These are phyloP conservation scores for Limnomonas spitsbergensis DNA, from an alignment of 139 green algal species.

Conservation along the genomic window DNA sequence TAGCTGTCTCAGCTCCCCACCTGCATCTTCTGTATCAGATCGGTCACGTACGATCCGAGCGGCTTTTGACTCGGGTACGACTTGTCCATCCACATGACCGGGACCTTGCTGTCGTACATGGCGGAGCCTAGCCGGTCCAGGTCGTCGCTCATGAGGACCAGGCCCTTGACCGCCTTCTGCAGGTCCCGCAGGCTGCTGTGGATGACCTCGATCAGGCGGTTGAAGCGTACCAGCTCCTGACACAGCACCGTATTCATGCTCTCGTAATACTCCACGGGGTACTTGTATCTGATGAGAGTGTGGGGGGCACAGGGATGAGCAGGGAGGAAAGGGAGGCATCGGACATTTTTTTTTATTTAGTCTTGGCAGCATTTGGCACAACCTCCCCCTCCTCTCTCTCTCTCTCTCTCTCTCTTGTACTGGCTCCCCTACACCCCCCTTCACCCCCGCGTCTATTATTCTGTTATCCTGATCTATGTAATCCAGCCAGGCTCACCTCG, in stretches of 20 bases:
- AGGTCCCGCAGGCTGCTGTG: slow-evolving; percentile 44
- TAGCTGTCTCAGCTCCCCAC: not conserved
- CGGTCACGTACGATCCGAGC: slow-evolving; percentile 60
- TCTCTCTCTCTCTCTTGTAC: slow-evolving; percentile 81
- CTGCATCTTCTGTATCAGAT: slow-evolving; percentile 5
- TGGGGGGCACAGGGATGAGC: not conserved
- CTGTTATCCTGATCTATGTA: too few species aligned
- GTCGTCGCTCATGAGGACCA: slow-evolving; percentile 64
- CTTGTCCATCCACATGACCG: slow-evolving; percentile 60
- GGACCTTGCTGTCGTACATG: slow-evolving; percentile 59
- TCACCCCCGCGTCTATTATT: too few species aligned
- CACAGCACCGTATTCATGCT: slow-evolving; percentile 80
- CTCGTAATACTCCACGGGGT: slow-evolving; percentile 77
- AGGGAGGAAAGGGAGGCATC: not conserved
- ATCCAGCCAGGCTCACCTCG: slow-evolving; percentile 15
- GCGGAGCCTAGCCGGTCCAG: slow-evolving; percentile 30
- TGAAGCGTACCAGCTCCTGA: slow-evolving; percentile 82
- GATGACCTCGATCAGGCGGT: slow-evolving; percentile 61
- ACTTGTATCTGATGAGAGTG: slow-evolving; percentile 39
- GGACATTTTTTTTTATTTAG: not conserved
- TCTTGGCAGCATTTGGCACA: not conserved
- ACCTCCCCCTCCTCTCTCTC: slow-evolving; percentile 53
- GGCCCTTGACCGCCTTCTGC: slow-evolving; percentile 42
- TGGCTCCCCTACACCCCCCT: too few species aligned
- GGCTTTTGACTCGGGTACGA: slow-evolving; percentile 73